Evolutionary conservation across 306 rosid genomes (phyloP).

Genomic region (Hippophae tibetana): DNA sequence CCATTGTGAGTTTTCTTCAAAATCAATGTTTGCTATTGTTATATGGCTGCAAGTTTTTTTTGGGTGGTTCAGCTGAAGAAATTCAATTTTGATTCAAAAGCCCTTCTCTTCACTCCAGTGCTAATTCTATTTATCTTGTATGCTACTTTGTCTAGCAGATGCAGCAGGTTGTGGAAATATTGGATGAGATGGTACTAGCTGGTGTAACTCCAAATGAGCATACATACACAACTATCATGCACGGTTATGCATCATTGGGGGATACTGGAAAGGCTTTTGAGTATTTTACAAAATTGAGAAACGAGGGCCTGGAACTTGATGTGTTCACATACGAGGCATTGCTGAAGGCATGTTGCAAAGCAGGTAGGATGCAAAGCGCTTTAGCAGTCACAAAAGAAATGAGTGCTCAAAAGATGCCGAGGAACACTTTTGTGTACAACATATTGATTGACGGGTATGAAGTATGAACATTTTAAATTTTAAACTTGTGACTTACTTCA

Average conservation of each 20-base stretch:
- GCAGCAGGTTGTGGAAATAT: slow-evolving; percentile 65
- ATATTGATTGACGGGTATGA: slow-evolving; percentile 90
- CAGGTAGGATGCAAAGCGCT: slow-evolving; percentile 98
- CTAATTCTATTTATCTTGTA: not conserved
- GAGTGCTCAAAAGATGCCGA: slow-evolving; percentile 66
- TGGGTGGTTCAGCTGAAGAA: too few species aligned
- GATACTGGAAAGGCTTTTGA: slow-evolving; percentile 85
- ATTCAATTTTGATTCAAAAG: not conserved
- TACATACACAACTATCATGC: slow-evolving; percentile 87
- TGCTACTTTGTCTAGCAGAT: slow-evolving; percentile 48
- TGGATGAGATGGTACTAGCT: slow-evolving; percentile 83
- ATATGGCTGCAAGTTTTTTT: too few species aligned
- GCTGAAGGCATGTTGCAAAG: slow-evolving; percentile 95
- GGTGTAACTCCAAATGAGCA: slow-evolving; percentile 73
- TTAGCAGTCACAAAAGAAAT: slow-evolving; percentile 88
- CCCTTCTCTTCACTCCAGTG: slow-evolving; percentile 6
- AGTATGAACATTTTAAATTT: slow-evolving; percentile 6
- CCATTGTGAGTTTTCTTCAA: too few species aligned
- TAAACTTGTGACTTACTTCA: not conserved
- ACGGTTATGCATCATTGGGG: slow-evolving; percentile 90
- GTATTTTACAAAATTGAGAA: slow-evolving; percentile 63
- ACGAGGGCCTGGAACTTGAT: slow-evolving; percentile 77
- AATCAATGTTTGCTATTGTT: too few species aligned
- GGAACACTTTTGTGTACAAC: slow-evolving; percentile 87
- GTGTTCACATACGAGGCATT: slow-evolving; percentile 82